A percentile compares a stretch with the other conserved stretches of the same genome.
Evolutionary conservation across 164 flowering plant genomes (phyloP).

Genomic region (Umbilicus rupestris): DNA sequence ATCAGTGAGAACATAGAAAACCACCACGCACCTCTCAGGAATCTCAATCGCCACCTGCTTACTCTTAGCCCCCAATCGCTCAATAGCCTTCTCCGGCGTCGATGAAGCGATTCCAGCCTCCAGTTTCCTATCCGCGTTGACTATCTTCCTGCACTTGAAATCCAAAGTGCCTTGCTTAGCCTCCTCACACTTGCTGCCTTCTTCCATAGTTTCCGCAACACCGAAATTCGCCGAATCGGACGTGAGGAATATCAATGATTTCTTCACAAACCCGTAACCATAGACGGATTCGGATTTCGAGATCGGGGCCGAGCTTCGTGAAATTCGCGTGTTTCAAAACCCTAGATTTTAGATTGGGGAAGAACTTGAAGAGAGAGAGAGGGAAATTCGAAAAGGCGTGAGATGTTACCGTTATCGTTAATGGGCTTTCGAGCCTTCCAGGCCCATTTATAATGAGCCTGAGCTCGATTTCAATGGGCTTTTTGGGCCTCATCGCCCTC

Average conservation of each 20-base stretch:
- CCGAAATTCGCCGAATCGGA: not conserved
- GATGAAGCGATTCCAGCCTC: not conserved
- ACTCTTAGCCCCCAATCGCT: not conserved
- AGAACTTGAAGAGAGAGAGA: not conserved
- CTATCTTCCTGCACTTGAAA: not conserved
- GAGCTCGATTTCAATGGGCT: too few species aligned
- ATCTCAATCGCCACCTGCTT: conserved; percentile 1
- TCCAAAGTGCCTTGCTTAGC: not conserved
- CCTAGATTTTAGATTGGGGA: conserved; percentile 1
- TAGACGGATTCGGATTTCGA: not conserved
- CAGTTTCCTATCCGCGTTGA: not conserved
- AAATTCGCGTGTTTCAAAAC: not conserved
- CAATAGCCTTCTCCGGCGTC: conserved; percentile 9
- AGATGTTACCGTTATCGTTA: conserved; percentile 1
- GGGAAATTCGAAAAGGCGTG: not conserved
- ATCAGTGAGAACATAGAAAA: not conserved
- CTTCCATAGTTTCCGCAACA: not conserved
- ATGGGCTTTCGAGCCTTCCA: not conserved
- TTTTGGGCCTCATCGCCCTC: too few species aligned
- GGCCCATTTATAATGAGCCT: not conserved
- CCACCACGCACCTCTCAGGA: not conserved
- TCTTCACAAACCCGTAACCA: too few species aligned
- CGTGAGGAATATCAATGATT: too few species aligned
- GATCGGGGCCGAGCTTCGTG: not conserved
- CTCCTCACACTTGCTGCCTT: not conserved